A percentile compares a stretch with the other conserved stretches of the same genome.
Conservation (phyloP, 2,329 filamentous ascomycete genomes). For the Graphiopsis chlorocephala region DNA sequence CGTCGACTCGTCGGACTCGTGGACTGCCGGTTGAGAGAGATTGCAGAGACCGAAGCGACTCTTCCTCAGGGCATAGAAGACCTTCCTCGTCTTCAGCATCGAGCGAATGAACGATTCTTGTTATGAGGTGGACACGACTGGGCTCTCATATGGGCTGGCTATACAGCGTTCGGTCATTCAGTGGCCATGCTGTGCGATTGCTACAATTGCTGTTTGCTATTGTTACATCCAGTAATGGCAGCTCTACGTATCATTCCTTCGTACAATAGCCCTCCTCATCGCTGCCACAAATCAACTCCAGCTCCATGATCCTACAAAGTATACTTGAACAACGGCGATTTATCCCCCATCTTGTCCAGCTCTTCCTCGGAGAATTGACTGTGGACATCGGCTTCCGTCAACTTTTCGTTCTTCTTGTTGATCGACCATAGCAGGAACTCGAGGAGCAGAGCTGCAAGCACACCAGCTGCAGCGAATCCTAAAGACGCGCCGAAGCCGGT, state of each 20-base stretch:
- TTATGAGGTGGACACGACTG: neutral
- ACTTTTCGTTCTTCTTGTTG: slow-evolving; percentile 35
- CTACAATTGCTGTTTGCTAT: neutral
- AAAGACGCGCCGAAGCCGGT: slow-evolving; percentile 38
- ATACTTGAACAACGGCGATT: slow-evolving; percentile 41
- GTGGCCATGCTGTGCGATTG: neutral
- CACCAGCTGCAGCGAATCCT: slow-evolving; percentile 26
- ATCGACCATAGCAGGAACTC: slow-evolving; percentile 34
- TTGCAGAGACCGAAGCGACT: neutral
- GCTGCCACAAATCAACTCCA: too few species aligned
- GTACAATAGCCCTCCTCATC: neutral
- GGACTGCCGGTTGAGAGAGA: neutral
- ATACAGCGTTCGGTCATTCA: neutral
- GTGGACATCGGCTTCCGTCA: slow-evolving; percentile 36
- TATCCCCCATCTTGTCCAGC: slow-evolving; percentile 38
- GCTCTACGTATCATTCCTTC: neutral
- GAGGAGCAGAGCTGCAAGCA: slow-evolving; percentile 27
- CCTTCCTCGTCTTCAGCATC: neutral
- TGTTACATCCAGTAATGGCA: neutral
- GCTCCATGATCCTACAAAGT: slow-evolving; percentile 19
- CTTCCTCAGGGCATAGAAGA: neutral
- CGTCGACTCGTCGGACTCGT: too few species aligned
- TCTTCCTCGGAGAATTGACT: slow-evolving; percentile 37
- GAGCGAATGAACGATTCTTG: neutral
- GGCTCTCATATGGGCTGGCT: too few species aligned